Base-by-base conservation (phyloP, 495 filamentous ascomycete genomes). In the Lepraria neglecta region DNA sequence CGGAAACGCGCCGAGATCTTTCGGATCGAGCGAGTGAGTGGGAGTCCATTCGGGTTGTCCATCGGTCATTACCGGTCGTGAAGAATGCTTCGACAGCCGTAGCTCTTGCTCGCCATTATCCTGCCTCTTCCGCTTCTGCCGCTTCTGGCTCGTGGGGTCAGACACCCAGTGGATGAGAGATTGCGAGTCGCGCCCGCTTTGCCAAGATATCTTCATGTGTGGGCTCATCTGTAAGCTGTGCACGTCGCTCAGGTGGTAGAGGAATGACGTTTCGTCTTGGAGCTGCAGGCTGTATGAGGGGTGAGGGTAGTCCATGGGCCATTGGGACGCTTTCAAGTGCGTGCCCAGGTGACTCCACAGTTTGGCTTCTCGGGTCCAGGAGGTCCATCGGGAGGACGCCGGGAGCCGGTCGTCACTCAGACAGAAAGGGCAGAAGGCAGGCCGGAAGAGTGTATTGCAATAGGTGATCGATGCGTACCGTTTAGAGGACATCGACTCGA, bases 181-280 rank as follows among this genome's bases (percentile, higher is more conserved):
- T 35, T 35, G 4, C 33, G 33, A 35, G 9, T 35, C 4, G 33
- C 33, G 33, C 33, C 9, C 33, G 33, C 33, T 35, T 35, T 35
- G 33, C 33, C 33, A 9, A 9, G 33, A 35, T 35, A 4, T 35
- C 33, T 9, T 35, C 9, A 35, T 35, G 9, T 35, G 9, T 35
- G 33, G 33, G 33, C 33, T 35, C 33, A 35, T 59, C 60, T 21
- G 54, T 19, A 63, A 58, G 35, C 53, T 33, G 19, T 63, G 54
- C 44, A 46, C 44, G 19, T 46, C 44, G 17, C 44, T 21, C 15
- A 46, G 44, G 17, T 61, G 38, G 21, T 61, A 17, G 3, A 56
- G 27, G 27, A 58, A 63, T 21, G 52, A 40, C 4, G 6, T 55
- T 12, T 42, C 44, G 21, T 50, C 30, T 14, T 58, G 11, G 10